These are phyloP conservation scores for Inga leiocalycina DNA, from an alignment of 306 rosid genomes.

Conservation along the genomic window DNA sequence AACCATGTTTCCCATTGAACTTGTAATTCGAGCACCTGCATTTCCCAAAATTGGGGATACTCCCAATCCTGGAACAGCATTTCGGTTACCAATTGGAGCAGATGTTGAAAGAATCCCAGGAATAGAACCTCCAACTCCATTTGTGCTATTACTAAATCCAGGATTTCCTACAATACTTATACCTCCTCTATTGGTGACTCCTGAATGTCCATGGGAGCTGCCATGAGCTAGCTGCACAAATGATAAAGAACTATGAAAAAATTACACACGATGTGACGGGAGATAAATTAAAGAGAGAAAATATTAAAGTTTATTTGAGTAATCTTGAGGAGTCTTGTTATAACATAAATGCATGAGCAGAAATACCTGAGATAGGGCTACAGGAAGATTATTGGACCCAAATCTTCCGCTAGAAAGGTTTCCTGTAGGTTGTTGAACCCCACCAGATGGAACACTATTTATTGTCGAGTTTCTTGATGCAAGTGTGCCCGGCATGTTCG, in stretches of 20 bases:
- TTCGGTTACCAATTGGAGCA: slow-evolving; percentile 92
- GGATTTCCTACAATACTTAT: slow-evolving; percentile 92
- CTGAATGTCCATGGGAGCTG: slow-evolving; percentile 84
- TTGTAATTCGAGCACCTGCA: slow-evolving; percentile 85
- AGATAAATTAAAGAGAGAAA: slow-evolving; percentile 30
- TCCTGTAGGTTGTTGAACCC: slow-evolving; percentile 91
- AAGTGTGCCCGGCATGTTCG: slow-evolving; percentile 74
- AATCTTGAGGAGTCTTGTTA: slow-evolving; percentile 13
- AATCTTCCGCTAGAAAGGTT: slow-evolving; percentile 89
- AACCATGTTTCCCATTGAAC: slow-evolving; percentile 96
- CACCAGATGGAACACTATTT: slow-evolving; percentile 81
- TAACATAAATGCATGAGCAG: not conserved
- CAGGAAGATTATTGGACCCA: slow-evolving; percentile 83
- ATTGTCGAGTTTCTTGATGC: slow-evolving; percentile 81
- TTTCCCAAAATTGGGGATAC: slow-evolving; percentile 91
- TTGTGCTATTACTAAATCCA: slow-evolving; percentile 93
- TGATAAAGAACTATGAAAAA: slow-evolving; percentile 15
- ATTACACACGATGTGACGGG: not conserved
- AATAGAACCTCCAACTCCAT: slow-evolving; percentile 97
- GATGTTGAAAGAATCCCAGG: slow-evolving; percentile 98
- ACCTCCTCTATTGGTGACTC: slow-evolving; percentile 96
- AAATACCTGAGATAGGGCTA: slow-evolving; percentile 85
- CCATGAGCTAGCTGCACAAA: slow-evolving; percentile 87
- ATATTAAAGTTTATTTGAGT: not conserved
- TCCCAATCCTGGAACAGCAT: slow-evolving; percentile 96